Conservation (phyloP, 306 rosid species). For the Trifolium dubium region DNA sequence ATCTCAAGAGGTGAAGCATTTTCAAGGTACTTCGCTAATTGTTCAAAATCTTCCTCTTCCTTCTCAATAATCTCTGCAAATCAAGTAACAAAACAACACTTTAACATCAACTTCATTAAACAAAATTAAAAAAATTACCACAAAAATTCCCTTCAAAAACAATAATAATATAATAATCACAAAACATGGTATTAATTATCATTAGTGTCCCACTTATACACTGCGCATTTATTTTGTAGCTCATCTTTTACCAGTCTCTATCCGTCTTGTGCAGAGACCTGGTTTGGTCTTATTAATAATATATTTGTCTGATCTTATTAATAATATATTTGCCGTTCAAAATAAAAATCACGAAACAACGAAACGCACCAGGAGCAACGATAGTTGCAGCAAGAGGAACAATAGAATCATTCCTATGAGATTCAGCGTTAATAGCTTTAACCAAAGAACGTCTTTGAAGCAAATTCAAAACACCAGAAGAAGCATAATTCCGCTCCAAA, state of each 20-base stretch:
- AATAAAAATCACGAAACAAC: not conserved
- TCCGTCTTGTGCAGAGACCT: no score
- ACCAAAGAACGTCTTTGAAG: slow-evolving; percentile 49
- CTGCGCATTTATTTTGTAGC: no score
- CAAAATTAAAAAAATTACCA: not conserved
- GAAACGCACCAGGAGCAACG: slow-evolving; percentile 59
- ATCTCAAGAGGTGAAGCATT: slow-evolving; percentile 90
- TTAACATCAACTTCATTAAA: not conserved
- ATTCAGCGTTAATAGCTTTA: slow-evolving; percentile 57
- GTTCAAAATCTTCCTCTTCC: slow-evolving; percentile 61
- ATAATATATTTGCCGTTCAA: no score
- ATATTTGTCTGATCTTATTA: no score
- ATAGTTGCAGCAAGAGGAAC: slow-evolving; percentile 68
- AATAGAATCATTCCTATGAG: slow-evolving; percentile 58
- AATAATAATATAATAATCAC: no score
- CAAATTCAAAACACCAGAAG: slow-evolving; percentile 39
- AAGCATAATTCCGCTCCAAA: slow-evolving; percentile 47
- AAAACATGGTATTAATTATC: no score
- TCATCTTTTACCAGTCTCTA: no score
- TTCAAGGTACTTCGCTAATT: slow-evolving; percentile 68
- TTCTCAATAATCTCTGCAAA: slow-evolving; percentile 67
- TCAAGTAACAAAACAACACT: not conserved
- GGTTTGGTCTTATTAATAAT: no score
- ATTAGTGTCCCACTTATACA: no score
- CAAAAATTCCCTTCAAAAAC: not conserved